These are phyloP conservation scores for Phytophthora cactorum DNA, from an alignment of 352 stramenopile species.

Conservation along the genomic window DNA sequence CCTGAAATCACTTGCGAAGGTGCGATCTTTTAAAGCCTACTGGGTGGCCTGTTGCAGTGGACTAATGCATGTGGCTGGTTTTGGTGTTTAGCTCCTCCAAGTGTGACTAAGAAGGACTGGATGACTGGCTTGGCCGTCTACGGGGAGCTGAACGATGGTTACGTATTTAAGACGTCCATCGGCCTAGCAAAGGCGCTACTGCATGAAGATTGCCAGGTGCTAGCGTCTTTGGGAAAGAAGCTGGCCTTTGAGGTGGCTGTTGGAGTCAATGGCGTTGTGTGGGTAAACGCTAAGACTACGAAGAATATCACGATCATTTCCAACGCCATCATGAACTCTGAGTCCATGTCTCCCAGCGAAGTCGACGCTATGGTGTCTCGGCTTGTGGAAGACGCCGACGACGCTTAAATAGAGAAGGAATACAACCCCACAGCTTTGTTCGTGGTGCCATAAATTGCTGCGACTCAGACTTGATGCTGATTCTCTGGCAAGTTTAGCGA, in stretches of 20 bases:
- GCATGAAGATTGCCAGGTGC: constrained; percentile 77
- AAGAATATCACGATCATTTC: constrained; percentile 88
- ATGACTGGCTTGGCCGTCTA: constrained; percentile 98
- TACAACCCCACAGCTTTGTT: constrained; percentile 12
- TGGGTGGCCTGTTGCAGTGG: constrained; percentile 8
- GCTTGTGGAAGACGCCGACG: constrained; percentile 64
- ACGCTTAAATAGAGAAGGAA: constrained; percentile 42
- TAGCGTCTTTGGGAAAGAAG: constrained; percentile 80
- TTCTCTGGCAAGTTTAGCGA: constrained; percentile 26
- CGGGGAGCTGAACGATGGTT: constrained; percentile 94
- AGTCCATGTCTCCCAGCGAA: constrained; percentile 83
- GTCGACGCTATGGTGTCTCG: constrained; percentile 80
- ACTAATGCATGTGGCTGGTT: constrained; percentile 13
- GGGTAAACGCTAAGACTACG: constrained; percentile 92
- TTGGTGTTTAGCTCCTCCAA: constrained; percentile 65
- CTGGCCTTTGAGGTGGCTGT: constrained; percentile 96
- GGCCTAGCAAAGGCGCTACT: constrained; percentile 76
- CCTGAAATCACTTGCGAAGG: constrained; percentile 96
- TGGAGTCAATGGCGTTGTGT: constrained; percentile 96
- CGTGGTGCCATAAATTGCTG: constrained; percentile 9
- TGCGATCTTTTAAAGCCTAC: constrained; percentile 14
- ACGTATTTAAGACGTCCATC: constrained; percentile 89
- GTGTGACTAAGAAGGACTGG: constrained; percentile 96
- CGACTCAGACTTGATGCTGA: background rate
- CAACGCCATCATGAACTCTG: constrained; percentile 91